Evolutionary conservation across 176 grass and related monocot species (phyloP), one percentile per base, ranked within the genome.

Genomic region (Oryza longistaminata): DNA sequence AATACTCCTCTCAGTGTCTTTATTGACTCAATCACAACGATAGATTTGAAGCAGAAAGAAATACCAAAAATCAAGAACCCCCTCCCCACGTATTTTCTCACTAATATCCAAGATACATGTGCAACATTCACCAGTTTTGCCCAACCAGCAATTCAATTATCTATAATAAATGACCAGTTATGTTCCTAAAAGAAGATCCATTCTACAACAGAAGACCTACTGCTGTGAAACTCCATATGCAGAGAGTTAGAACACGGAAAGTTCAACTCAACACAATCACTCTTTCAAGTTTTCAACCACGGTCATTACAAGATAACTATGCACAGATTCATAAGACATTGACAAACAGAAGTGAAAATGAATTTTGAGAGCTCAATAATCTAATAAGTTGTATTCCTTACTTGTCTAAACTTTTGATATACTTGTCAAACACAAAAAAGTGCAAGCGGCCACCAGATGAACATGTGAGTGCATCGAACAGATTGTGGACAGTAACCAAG

Each of bases 371-470:
- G 13, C 31, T 64, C 11, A 11, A 65, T 35, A 64, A 71, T 81
- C 22, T 70, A 81, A 70, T 45, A 5, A 61, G 45, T 53, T 81
- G 22, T 25, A 64, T 71, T 64, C 27, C 70, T 85, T 93, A 95
- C 95, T 87, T 91, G 67, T 90, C 87, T 76, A 98, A 81, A 76
- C 82, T 88, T 90, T 93, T 98, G 69, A 98, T 89, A 75, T 93
- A 98, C 87, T 95, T 98, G 64, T 93, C 89, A 62, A 93, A 95
- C 68, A 98, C 83, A 64, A 98, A 75, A 88, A 92, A 98, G 84
- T 98, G 92, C 45, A 98, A 82, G 24, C 66, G 71, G n/a, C 95
- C 89, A 46, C 88, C 85, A 73, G 95, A 93, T 16, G 90, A 93
- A 76, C 85, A 85, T 58, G 92, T 93, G 44, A 97, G 90, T 46